These are phyloP conservation scores for Cochliopodium minus DNA, from an alignment of 208 protist genomes.

Conservation along the genomic window DNA sequence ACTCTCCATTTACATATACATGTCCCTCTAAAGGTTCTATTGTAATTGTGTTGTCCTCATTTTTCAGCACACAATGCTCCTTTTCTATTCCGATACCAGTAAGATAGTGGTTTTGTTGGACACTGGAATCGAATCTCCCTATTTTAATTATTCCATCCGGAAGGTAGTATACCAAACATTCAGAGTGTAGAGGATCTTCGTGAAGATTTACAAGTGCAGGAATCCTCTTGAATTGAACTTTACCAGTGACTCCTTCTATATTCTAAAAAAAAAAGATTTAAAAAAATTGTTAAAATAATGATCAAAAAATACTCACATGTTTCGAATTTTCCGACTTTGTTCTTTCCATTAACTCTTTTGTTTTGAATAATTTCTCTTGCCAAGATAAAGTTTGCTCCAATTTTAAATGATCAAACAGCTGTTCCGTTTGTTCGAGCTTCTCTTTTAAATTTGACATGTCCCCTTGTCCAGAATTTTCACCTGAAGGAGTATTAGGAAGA, in stretches of 20 bases:
- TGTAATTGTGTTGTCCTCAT: background rate
- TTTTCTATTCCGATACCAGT: background rate
- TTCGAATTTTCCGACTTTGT: background rate
- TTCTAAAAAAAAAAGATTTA: too few species aligned
- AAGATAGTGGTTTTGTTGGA: background rate
- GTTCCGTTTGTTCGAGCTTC: background rate
- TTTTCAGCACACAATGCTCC: background rate
- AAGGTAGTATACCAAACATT: background rate
- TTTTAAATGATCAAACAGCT: background rate
- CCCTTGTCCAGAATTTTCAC: background rate
- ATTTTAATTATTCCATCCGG: background rate
- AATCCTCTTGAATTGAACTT: background rate
- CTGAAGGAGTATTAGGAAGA: background rate
- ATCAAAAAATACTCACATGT: background rate
- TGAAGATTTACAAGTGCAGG: background rate
- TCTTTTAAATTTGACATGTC: background rate
- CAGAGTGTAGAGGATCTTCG: background rate
- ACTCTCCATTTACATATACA: background rate
- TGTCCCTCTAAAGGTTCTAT: background rate
- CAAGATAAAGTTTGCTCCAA: too few species aligned
- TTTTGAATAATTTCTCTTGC: too few species aligned
- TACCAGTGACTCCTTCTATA: background rate
- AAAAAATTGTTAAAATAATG: too few species aligned
- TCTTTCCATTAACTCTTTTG: background rate
- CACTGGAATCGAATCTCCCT: background rate